A percentile compares a stretch with the other conserved stretches of the same genome.
phyloP scores from a whole-genome alignment of 2,329 filamentous ascomycete genomes.

The Sphaerulina vaccinii region DNA sequence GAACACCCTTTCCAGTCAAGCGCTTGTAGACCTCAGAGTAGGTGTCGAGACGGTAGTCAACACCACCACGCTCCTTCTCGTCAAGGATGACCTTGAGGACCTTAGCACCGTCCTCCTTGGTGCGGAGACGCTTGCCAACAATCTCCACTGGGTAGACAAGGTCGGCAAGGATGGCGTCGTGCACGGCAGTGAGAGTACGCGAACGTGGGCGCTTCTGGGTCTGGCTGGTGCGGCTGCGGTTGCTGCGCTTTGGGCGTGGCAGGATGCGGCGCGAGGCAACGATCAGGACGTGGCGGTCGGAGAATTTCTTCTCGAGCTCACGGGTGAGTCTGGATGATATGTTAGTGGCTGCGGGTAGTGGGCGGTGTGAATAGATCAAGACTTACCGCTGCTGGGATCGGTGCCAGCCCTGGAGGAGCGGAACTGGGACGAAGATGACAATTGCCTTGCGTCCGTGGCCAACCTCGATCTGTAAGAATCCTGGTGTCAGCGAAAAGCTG shows the following conservation, averaged over 20 bases:
- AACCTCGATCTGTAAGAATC: slow-evolving; percentile 86
- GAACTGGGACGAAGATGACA: slow-evolving; percentile 99
- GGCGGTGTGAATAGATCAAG: slow-evolving; percentile 4
- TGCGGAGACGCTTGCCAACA: slow-evolving; percentile 97
- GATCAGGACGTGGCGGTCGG: slow-evolving; percentile 99
- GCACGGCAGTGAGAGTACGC: slow-evolving; percentile 95
- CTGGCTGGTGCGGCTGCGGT: slow-evolving; percentile 91
- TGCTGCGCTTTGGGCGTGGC: slow-evolving; percentile 96
- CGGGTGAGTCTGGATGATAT: slow-evolving; percentile 74
- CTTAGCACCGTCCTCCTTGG: slow-evolving; percentile 99
- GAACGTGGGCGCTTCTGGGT: slow-evolving; percentile 98
- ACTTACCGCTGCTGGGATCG: slow-evolving; percentile 99
- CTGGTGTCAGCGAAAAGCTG: slow-evolving; percentile 56
- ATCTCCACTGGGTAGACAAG: slow-evolving; percentile 99
- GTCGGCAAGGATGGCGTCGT: slow-evolving; percentile 96
- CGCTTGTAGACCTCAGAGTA: slow-evolving; percentile 99
- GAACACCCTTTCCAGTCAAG: slow-evolving; percentile 91
- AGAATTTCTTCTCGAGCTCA: slow-evolving; percentile 99
- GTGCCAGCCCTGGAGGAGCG: slow-evolving; percentile 97
- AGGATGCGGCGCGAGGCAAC: slow-evolving; percentile 98
- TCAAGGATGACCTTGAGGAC: slow-evolving; percentile 97
- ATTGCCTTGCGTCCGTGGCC: slow-evolving; percentile 99
- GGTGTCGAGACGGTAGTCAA: slow-evolving; percentile 99
- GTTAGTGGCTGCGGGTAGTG: slow-evolving; percentile 13
- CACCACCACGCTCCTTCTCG: slow-evolving; percentile 99